Conservation (phyloP, 768 basidiomycete species). For the Phallus indusiatus region DNA sequence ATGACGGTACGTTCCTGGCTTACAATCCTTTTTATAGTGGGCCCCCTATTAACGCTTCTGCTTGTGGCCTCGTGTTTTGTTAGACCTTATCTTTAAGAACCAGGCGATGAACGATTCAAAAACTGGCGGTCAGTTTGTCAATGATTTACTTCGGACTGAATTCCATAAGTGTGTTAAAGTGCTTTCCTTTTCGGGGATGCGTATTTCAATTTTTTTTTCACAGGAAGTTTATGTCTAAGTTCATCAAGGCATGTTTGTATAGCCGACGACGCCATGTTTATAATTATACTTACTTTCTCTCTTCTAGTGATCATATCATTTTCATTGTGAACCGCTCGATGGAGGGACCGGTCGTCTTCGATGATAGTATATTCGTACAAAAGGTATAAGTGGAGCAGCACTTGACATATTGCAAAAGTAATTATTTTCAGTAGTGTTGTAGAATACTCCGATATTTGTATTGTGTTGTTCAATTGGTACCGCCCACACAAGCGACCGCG, state of each 20-base stretch:
- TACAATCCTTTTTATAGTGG: conserved; percentile 4
- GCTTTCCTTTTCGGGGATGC: background rate
- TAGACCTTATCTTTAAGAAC: conserved; percentile 97
- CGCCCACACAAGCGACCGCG: background rate
- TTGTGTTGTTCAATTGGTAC: no score
- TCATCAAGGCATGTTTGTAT: conserved; percentile 57
- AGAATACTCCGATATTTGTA: no score
- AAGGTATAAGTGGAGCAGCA: no score
- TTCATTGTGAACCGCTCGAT: background rate
- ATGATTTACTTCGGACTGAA: conserved; percentile 88
- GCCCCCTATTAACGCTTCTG: background rate
- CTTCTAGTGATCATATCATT: background rate
- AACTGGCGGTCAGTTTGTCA: conserved; percentile 76
- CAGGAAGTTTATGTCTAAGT: conserved; percentile 89
- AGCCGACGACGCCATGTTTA: background rate
- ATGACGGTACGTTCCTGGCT: conserved; percentile 57
- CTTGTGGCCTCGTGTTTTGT: conserved; percentile 11
- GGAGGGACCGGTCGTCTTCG: background rate
- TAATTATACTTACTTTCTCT: background rate
- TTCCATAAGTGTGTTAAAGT: conserved; percentile 69
- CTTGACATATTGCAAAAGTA: no score
- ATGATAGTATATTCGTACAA: background rate
- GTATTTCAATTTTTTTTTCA: conserved; percentile 3
- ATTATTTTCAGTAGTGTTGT: no score
- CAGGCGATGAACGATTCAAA: conserved; percentile 72